Evolutionary conservation across 1,284 basidiomycete species (phyloP).

Genomic region (Xerocomus amazonicus): DNA sequence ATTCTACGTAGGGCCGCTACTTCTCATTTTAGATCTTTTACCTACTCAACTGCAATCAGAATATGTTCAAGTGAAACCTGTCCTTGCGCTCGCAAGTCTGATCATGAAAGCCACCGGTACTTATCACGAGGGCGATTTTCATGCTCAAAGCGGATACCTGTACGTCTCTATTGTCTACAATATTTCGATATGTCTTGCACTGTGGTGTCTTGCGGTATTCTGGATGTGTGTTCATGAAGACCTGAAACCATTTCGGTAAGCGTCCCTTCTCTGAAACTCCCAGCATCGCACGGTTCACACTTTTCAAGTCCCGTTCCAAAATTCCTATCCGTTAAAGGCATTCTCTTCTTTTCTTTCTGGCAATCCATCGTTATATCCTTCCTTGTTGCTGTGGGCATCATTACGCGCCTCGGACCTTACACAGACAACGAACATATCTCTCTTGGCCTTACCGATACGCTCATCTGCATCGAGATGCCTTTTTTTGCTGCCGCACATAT

Average conservation of each 20-base stretch:
- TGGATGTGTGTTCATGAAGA: slow-evolving; percentile 89
- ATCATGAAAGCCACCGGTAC: slow-evolving; percentile 84
- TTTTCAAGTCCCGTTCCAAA: slow-evolving; percentile 75
- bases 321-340: slow-evolving; percentile 97
- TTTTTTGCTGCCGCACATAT: slow-evolving; percentile 93
- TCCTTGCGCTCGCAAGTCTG: slow-evolving; percentile 82
- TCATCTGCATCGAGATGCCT: slow-evolving; percentile 98
- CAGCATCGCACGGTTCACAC: neutral
- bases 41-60: slow-evolving; percentile 47
- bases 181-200: slow-evolving; percentile 65
- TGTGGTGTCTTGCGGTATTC: slow-evolving; percentile 92
- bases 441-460: slow-evolving; percentile 82
- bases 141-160: slow-evolving; percentile 84
- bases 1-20: slow-evolving; percentile 73
- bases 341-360: slow-evolving; percentile 99
- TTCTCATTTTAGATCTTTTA: neutral
- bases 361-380: slow-evolving; percentile 86
- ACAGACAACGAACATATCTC: slow-evolving; percentile 89
- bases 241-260: slow-evolving; percentile 80
- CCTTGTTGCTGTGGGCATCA: slow-evolving; percentile 77
- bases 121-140: slow-evolving; percentile 88
- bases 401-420: slow-evolving; percentile 82
- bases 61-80: slow-evolving; percentile 95
- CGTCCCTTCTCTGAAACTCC: slow-evolving; percentile 12
- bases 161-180: slow-evolving; percentile 87